Evolutionary conservation across 352 stramenopile species (phyloP).

Genomic region (Elongisporangium prolatum): DNA sequence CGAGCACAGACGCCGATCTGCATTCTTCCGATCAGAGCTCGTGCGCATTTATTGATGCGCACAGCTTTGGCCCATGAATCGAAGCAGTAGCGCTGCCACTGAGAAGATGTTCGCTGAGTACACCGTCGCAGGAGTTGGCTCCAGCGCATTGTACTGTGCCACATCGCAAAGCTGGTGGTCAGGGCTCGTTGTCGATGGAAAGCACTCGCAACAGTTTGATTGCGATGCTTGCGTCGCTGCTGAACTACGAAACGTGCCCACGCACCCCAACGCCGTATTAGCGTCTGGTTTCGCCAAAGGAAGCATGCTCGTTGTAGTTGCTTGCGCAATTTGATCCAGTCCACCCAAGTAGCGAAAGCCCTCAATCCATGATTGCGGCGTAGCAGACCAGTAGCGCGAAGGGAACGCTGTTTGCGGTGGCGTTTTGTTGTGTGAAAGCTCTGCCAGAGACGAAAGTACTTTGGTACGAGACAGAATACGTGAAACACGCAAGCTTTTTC

Average conservation of each 20-base stretch:
- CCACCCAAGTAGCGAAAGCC: constrained; percentile 30
- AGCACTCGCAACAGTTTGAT: constrained; percentile 7
- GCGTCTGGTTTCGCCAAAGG: constrained; percentile 18
- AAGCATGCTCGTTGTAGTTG: constrained; percentile 10
- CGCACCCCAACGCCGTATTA: constrained; percentile 8
- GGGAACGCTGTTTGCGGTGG: constrained; percentile 12
- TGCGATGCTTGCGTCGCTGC: constrained; percentile 6
- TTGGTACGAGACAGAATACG: constrained; percentile 28
- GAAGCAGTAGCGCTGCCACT: constrained; percentile 4
- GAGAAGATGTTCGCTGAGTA: background rate
- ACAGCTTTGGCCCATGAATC: constrained; percentile 7
- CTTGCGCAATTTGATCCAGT: constrained; percentile 4
- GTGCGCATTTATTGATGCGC: background rate
- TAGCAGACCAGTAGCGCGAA: constrained; percentile 22
- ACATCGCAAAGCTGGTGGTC: background rate
- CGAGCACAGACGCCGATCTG: background rate
- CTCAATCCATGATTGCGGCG: constrained; percentile 26
- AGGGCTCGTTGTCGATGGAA: constrained; percentile 7
- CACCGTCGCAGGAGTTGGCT: background rate
- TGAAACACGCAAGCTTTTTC: constrained; percentile 39
- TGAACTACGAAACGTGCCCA: constrained; percentile 12
- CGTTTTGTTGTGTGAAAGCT: constrained; percentile 7
- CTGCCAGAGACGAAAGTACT: constrained; percentile 31
- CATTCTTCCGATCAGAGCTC: background rate
- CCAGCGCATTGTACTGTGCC: background rate